Percentiles rank a stretch among this genome's conserved stretches.
phyloP scores from a whole-genome alignment of 306 rosid species.

The Cucumis cinereus region DNA sequence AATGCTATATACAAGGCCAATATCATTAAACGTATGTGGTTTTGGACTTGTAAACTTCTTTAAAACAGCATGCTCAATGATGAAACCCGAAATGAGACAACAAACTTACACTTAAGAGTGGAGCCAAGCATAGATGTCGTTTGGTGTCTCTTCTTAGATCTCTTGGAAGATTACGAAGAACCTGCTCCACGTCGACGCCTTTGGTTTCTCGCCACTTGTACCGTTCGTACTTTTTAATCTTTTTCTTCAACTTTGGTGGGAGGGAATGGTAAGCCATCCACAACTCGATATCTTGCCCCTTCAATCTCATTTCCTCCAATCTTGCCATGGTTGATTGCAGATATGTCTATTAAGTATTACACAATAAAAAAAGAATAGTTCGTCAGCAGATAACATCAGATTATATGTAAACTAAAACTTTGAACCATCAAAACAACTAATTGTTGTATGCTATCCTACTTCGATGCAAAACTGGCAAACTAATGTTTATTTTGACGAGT shows the following conservation, averaged over 20 bases:
- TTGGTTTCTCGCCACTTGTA: constrained; percentile 7
- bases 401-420: neutral
- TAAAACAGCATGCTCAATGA: neutral
- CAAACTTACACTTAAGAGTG: constrained; percentile 38
- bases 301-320: constrained; percentile 22
- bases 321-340: constrained; percentile 52
- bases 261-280: constrained; percentile 14
- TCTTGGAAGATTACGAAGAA: neutral
- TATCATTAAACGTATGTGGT: neutral
- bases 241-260: constrained; percentile 2
- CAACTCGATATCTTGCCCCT: constrained; percentile 12
- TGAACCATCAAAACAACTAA: neutral
- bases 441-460: neutral
- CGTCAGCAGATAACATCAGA: neutral
- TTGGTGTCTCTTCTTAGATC: constrained; percentile 10
- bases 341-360: constrained; percentile 43
- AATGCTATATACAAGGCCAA: constrained; percentile 10
- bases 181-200: neutral
- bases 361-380: neutral
- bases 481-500: too few species aligned
- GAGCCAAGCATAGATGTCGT: constrained; percentile 47
- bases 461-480: neutral
- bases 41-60: neutral
- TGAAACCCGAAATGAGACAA: neutral
- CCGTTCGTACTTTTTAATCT: constrained; percentile 3